Evolutionary conservation across 2,329 filamentous ascomycete genomes (phyloP).

Genomic region (Aspergillus vadensis): DNA sequence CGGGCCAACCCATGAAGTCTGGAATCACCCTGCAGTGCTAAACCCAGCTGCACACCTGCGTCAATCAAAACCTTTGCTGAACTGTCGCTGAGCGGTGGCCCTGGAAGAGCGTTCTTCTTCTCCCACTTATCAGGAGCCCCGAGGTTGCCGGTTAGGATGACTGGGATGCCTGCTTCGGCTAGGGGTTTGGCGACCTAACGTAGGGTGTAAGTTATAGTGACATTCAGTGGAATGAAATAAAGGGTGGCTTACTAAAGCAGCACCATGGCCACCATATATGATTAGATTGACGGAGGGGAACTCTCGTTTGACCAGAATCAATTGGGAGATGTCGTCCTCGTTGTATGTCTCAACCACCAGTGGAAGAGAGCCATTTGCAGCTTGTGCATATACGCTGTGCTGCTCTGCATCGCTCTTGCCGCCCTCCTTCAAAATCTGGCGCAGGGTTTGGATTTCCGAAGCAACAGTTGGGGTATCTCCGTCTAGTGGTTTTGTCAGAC

Average conservation of each 20-base stretch:
- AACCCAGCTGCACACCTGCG: constrained; percentile 30
- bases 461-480: background rate
- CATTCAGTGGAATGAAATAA: background rate
- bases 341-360: constrained; percentile 7
- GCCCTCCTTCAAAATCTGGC: background rate
- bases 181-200: constrained; percentile 43
- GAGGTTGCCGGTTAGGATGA: constrained; percentile 48
- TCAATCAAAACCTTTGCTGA: background rate
- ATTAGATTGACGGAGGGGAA: constrained; percentile 2
- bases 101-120: constrained; percentile 41
- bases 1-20: constrained; percentile 9
- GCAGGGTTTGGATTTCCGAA: background rate
- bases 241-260: background rate
- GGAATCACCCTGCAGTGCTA: constrained; percentile 35
- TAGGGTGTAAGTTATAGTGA: background rate
- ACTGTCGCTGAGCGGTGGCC: constrained; percentile 47
- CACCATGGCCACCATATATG: constrained; percentile 2
- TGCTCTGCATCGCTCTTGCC: background rate
- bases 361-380: constrained; percentile 2
- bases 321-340: constrained; percentile 13
- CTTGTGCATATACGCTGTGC: background rate
- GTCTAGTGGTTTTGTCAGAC: background rate
- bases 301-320: constrained; percentile 3
- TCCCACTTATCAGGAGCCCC: constrained; percentile 39
- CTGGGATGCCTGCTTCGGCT: constrained; percentile 43